Evolutionary conservation across 257 asterid genomes (phyloP), one percentile per base, ranked within the genome.

Genomic region (Solanum lycopersicoides): DNA sequence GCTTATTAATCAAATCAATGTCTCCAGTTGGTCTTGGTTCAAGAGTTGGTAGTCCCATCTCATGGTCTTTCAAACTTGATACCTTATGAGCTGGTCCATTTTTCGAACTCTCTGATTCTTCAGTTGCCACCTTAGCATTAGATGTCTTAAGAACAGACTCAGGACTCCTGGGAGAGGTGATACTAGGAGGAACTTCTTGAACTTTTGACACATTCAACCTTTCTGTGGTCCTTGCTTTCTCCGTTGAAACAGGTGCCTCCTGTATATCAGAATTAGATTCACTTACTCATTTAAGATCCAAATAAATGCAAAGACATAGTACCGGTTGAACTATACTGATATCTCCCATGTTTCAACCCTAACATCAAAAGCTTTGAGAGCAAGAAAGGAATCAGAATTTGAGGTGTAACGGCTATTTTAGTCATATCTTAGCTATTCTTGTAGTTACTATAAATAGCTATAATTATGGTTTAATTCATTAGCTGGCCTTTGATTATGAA

Each of bases 161-260:
- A 0, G 69, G 39, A 37, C 39, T 37, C 39, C 7, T 37, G 39
- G 39, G 39, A 37, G 39, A 37, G 39, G 39, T 37, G 5, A 37
- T 37, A 37, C 39, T 37, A 6, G 39, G 69, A 82, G 69, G 69
- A 82, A 82, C 69, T 82, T 89, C 89, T 16, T 86, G 59, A 63
- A 88, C 23, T 25, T 85, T 88, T 23, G 88, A 87, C 83, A 89
- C 86, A 86, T 86, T 85, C 41, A 79, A 82, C 37, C 79, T 87
- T 42, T 83, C 90, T 42, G 85, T 59, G 13, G 86, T 39, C 86
- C 77, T 85, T 32, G 79, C 63, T 56, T 86, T 86, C 77, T 89
- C 91, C 63, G 53, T 7, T 50, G 91, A 88, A 84, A 89, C 86
- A 50, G 90, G 90, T 73, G 87, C 39, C 56, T 88, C 93, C 94